Evolutionary conservation across 352 stramenopile genomes (phyloP), one percentile per base, ranked within the genome.

Genomic region (Phytophthora idaei): DNA sequence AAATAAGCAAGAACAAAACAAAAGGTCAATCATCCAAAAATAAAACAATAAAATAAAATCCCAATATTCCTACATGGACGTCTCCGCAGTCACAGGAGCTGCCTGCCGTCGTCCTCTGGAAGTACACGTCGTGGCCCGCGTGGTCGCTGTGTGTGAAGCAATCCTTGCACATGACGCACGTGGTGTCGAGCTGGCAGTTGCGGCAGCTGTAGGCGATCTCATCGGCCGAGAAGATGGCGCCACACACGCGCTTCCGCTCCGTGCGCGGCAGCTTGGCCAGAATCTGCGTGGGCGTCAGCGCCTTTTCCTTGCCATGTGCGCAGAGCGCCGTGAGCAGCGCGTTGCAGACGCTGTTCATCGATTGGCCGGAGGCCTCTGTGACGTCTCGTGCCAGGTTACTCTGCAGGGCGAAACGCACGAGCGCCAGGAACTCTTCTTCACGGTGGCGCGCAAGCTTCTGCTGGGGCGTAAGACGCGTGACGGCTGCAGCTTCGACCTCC

Each of bases 121-220:
- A 96, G 39, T 94, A 95, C 15, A 96, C 89, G 45, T 94, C 87
- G 39, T 96, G 89, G 15, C 87, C 89, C 1, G 74, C 73, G 51
- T 94, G 87, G 27, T 94, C 79, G 31, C 89, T 92, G 34, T 89
- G 73, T 45, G 85, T 89, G 62, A 95, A 96, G 63, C 89, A 96
- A 28, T 93, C 83, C 61, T 92, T 90, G 64, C 89, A 96, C 58
- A 90, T 94, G 29, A 94, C 88, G 52, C 86, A 94, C 21, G 88
- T 93, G 42, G 86, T 88, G 58, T 96, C 88, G 7, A 93, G 62
- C 56, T 96, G 86, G 73, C 88, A 96, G 63, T 94, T 89, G 55
- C 88, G 88, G 63, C 88, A 96, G 61, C 88, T 96, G 71, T 96
- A 96, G 36, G 87, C 82, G 47, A 96, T 89, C 72, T 96, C 88